These are phyloP conservation scores for Plasmodium billcollinsi DNA, from an alignment of 169 alveolate genomes.

Conservation along the genomic window DNA sequence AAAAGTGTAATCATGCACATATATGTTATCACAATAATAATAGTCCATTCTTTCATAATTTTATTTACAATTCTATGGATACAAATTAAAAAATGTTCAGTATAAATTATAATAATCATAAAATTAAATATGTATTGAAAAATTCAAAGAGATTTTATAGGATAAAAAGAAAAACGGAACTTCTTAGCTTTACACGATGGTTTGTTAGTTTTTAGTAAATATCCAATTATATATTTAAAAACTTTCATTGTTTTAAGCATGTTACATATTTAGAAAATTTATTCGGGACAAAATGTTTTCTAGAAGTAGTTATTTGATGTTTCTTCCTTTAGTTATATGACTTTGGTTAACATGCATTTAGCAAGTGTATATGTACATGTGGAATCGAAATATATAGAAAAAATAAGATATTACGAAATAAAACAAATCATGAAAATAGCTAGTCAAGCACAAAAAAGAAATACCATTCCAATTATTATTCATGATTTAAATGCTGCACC, in stretches of 20 bases:
- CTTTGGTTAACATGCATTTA: constrained; percentile 91
- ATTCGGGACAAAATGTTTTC: constrained; percentile 90
- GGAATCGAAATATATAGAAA: constrained; percentile 89
- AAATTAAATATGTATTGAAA: background rate
- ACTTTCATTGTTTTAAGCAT: constrained; percentile 89
- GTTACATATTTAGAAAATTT: constrained; percentile 91
- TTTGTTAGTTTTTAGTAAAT: constrained; percentile 90
- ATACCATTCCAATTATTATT: constrained; percentile 90
- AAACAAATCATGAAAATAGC: constrained; percentile 88
- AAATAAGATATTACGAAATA: constrained; percentile 89
- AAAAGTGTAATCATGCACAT: background rate
- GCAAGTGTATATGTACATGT: constrained; percentile 93
- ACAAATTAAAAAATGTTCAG: background rate
- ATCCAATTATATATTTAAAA: constrained; percentile 89
- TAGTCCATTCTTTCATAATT: background rate
- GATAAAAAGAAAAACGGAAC: constrained; percentile 6
- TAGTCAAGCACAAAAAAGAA: constrained; percentile 86
- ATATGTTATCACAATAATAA: background rate
- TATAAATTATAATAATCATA: background rate
- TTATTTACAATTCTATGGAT: background rate
- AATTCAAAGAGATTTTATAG: background rate
- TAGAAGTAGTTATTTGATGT: constrained; percentile 90
- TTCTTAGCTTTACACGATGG: constrained; percentile 88
- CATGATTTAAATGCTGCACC: constrained; percentile 94
- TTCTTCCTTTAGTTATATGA: constrained; percentile 88